A percentile compares a stretch with the other conserved stretches of the same genome.
These are phyloP conservation scores for Coemansia sp. DNA, from an alignment of 192 early-diverging fungal genomes.

Conservation along the genomic window DNA sequence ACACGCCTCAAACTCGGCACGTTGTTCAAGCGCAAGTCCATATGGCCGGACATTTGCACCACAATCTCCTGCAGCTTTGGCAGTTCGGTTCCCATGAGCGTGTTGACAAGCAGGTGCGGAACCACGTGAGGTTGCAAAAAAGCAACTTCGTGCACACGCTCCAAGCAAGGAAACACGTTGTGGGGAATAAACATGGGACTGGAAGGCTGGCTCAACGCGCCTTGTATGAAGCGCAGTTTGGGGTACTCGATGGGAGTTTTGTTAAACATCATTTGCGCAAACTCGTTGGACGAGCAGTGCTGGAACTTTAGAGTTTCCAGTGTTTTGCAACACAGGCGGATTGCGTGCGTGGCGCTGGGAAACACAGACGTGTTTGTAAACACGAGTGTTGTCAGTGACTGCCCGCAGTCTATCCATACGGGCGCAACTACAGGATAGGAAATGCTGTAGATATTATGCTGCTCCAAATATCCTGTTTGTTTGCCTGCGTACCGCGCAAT, in stretches of 20 bases:
- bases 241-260: constrained; percentile 10
- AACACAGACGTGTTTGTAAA: constrained; percentile 18
- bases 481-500: neutral
- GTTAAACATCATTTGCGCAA: neutral
- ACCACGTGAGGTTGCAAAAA: constrained; percentile 9
- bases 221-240: constrained; percentile 2
- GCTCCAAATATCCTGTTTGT: neutral
- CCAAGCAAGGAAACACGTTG: constrained; percentile 15
- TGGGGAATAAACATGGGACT: neutral
- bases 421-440: constrained; percentile 2
- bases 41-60: constrained; percentile 4
- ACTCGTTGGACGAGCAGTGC: constrained; percentile 2
- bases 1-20: constrained; percentile 8
- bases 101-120: constrained; percentile 24
- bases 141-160: constrained; percentile 13
- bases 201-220: constrained; percentile 9
- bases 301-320: constrained; percentile 8
- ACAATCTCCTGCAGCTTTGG: constrained; percentile 6
- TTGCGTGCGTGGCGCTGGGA: neutral
- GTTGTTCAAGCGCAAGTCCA: constrained; percentile 6
- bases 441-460: neutral
- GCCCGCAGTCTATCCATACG: neutral
- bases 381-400: neutral
- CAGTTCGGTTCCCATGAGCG: constrained; percentile 4
- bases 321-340: neutral